phyloP scores from a whole-genome alignment of 129 eudicot species.

The Lactuca sativa region DNA sequence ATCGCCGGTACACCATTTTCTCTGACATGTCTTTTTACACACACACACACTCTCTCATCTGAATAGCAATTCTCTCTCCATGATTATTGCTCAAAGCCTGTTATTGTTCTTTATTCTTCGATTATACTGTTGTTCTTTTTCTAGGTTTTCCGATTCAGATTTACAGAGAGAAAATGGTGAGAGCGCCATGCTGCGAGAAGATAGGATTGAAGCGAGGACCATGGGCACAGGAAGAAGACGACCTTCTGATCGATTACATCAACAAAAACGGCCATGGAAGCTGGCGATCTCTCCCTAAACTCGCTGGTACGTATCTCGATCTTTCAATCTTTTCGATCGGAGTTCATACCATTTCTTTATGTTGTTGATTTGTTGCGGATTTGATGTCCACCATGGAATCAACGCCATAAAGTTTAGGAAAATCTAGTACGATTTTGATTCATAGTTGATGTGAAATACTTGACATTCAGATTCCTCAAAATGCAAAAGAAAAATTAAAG shows the following conservation, averaged over 20 bases:
- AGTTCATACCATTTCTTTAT: background rate
- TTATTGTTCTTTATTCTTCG: background rate
- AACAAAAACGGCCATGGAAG: slow-evolving; percentile 70
- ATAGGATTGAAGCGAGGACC: slow-evolving; percentile 80
- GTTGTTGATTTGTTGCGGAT: background rate
- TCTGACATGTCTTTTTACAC: slow-evolving; percentile 23
- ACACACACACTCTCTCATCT: slow-evolving; percentile 5
- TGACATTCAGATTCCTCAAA: background rate
- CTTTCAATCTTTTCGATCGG: background rate
- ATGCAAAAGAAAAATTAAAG: background rate
- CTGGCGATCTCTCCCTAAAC: slow-evolving; percentile 93
- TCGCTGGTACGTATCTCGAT: slow-evolving; percentile 53
- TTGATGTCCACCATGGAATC: background rate
- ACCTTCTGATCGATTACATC: slow-evolving; percentile 49
- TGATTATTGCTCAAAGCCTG: background rate
- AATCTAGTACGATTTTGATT: no score
- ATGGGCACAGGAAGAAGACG: slow-evolving; percentile 87
- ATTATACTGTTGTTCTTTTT: background rate
- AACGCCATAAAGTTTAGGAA: no score
- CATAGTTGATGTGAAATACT: background rate
- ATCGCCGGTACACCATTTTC: slow-evolving; percentile 3
- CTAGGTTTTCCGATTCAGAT: slow-evolving; percentile 3
- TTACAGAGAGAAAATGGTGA: slow-evolving; percentile 44
- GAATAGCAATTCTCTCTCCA: background rate
- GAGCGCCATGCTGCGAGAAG: slow-evolving; percentile 83